A percentile compares a stretch with the other conserved stretches of the same genome.
Evolutionary conservation across 176 grass and related monocot genomes (phyloP).

Genomic region (Avena sativa): DNA sequence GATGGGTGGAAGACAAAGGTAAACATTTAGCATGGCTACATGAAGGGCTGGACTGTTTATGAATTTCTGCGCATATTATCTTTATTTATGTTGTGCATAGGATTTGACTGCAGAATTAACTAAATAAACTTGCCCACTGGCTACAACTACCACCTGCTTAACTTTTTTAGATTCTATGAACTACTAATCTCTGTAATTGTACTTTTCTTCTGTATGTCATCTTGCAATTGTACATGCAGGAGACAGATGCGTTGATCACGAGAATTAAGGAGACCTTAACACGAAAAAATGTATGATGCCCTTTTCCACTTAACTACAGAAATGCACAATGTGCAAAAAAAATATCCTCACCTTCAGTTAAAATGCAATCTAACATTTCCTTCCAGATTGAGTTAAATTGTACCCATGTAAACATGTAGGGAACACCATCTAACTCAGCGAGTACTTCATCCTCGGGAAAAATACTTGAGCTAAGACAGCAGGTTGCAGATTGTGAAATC

Average conservation of each 20-base stretch:
- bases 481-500: conserved; percentile 65
- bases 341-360: neutral
- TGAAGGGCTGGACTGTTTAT: neutral
- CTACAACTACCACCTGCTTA: neutral
- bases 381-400: neutral
- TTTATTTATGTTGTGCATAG: neutral
- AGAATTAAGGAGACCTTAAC: conserved; percentile 54
- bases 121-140: neutral
- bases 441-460: conserved; percentile 49
- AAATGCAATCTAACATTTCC: conserved; percentile 13
- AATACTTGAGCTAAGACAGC: conserved; percentile 52
- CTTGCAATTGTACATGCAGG: conserved; percentile 59
- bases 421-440: conserved; percentile 60
- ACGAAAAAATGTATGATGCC: conserved; percentile 57
- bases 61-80: neutral
- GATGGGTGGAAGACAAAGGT: conserved; percentile 84
- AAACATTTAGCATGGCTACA: neutral
- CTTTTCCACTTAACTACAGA: conserved; percentile 25
- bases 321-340: neutral
- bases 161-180: neutral
- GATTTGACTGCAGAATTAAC: neutral
- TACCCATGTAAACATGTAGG: conserved; percentile 48
- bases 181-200: neutral
- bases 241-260: conserved; percentile 59
- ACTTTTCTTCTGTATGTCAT: conserved; percentile 26